Evolutionary conservation across 2,329 filamentous ascomycete species (phyloP), one percentile per base, ranked within the genome.

Genomic region (Ophiostoma populinum): DNA sequence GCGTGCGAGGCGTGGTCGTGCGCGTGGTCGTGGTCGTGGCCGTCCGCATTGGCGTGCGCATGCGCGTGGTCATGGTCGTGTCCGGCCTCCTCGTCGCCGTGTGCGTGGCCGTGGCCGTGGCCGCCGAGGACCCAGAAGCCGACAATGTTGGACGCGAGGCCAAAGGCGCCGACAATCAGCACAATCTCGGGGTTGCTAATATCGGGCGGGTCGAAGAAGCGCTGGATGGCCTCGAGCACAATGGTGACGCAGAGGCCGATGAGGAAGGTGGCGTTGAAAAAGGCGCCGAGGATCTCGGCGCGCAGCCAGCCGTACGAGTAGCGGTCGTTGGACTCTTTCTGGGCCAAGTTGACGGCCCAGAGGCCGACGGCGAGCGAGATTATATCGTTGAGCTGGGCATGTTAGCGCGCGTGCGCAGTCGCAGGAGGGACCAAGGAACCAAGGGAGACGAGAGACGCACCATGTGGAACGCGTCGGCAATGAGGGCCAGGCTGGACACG

Each of bases 221-320:
- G 79, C 48, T 86, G 83, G 41, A 94, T 70, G 12, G 90, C 90
- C 57, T 98, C 90, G 48, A 98, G 75, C 50, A 95, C 80, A 55
- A 98, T 98, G 34, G 87, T 92, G 38, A 98, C 66, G 59, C 90
- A 98, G 7, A 98, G 70, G 7, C 90, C 90, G 50, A 98, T 90
- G 29, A 98, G 67, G 61, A 98, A 98, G 30, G 95, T 87, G 45
- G 90, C 90, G 50, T 98, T 98, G 58, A 95, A 82, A 47, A 95
- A 76, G 32, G 90, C 90, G 50, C 90, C 90, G 6, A 98, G 67
- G 9, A 92, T 95, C 63, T 98, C 90, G 24, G 90, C 90, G 46
- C 90, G 82, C 63, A 95, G 79, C 81, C 86, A 98, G 80, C 90
- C 90, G 55, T 94, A 98, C 12, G 90, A 94, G 53, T 90, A 98